Evolutionary conservation across 208 protist species (phyloP), one percentile per base, ranked within the genome.

Genomic region (Acanthamoeba rhysodes): DNA sequence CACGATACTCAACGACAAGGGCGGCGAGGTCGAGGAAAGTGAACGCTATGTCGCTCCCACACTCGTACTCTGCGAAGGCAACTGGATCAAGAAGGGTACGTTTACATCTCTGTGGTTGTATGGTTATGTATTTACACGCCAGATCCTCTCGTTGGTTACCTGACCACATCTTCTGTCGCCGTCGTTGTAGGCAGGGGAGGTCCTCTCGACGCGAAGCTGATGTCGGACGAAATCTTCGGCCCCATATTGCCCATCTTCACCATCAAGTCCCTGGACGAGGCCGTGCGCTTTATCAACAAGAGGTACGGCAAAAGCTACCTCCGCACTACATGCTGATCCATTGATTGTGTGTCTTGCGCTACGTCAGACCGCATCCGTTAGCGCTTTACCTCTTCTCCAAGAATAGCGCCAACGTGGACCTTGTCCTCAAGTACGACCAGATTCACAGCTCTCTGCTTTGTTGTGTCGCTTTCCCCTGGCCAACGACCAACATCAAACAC

Each of bases 211-310:
- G 24, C 22, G 37, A 45, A 85, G 66, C 68, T 98, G 55, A 95
- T 95, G 92, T 14, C n/a, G 27, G 92, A 95, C 22, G 98, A 99
- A 95, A 99, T 99, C 68, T 99, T 99, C 96, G 99, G 98, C 9
- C 99, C 98, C 29, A 94, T 99, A 14, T 94, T 99, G 18, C 98
- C 98, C 32, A 94, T 99, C 4, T 57, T 98, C 16, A 68, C 96
- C 10, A 97, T 97, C 95, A 93, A 97, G 50, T 78, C 91, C 41
- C 41, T 97, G 2, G 95, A 97, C 14, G 98, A 98, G 16, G 96
- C 96, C 9, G 66, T 99, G 29, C 55, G 93, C 34, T 97, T 98
- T 37, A 96, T 98, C 53, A 59, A 59, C 53, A 59, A 59, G 53
- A 59, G 53, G 53, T 12, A 59, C 53, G 45, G 10, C 45, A 4